A percentile compares a stretch with the other conserved stretches of the same genome.
These are phyloP conservation scores for Nicotiana sylvestris DNA, from an alignment of 257 asterid species.

Conservation along the genomic window DNA sequence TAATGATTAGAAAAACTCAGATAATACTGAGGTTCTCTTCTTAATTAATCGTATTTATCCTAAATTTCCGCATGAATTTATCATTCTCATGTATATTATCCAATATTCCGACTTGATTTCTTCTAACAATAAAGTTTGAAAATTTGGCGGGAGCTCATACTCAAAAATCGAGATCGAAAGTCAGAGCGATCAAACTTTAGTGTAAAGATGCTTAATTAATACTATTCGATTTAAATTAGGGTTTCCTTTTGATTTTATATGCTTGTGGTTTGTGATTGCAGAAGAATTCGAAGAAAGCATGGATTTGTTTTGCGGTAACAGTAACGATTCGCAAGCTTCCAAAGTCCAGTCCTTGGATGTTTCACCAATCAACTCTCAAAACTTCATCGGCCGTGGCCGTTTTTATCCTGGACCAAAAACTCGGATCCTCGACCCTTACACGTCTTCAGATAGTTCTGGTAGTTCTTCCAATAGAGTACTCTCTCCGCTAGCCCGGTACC, in stretches of 20 bases:
- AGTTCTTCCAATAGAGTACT: constrained; percentile 20
- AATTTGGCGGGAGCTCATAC: constrained; percentile 6
- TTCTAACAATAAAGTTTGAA: background rate
- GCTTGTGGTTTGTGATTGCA: constrained; percentile 19
- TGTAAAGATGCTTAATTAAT: background rate
- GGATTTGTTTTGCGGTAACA: constrained; percentile 33
- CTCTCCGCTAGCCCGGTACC: constrained; percentile 29
- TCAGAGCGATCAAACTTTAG: background rate
- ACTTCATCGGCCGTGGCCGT: constrained; percentile 29
- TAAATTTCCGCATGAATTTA: background rate
- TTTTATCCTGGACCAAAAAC: constrained; percentile 10
- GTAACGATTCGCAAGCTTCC: constrained; percentile 33
- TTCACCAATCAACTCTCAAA: constrained; percentile 31
- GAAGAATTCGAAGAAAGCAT: constrained; percentile 21
- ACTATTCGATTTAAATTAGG: background rate
- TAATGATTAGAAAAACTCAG: background rate
- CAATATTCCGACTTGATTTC: background rate
- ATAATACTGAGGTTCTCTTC: background rate
- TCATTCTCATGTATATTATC: background rate
- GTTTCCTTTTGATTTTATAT: background rate
- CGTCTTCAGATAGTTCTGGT: constrained; percentile 42
- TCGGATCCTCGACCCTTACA: constrained; percentile 49
- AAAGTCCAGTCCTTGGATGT: constrained; percentile 26
- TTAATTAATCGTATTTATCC: background rate
- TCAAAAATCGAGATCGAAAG: background rate